phyloP scores from a whole-genome alignment of 805 yeast species.

The Teunomyces gatunensis region DNA sequence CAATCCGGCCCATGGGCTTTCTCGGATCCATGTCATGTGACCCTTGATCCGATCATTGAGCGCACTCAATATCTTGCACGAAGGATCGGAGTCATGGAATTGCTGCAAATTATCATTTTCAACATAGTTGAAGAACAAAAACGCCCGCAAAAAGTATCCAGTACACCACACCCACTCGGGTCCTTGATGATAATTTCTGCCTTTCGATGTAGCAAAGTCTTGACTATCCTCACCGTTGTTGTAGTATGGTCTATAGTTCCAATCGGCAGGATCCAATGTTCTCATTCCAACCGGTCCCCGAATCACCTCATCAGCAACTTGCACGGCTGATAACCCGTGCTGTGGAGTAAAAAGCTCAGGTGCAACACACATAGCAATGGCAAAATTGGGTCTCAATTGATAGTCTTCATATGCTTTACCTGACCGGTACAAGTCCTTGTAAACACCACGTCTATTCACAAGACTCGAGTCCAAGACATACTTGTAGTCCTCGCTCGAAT shows the following conservation, averaged over 20 bases:
- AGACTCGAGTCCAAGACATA: conserved; percentile 62
- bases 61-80: conserved; percentile 54
- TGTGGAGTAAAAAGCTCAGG: conserved; percentile 78
- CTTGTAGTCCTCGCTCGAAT: conserved; percentile 56
- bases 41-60: conserved; percentile 59
- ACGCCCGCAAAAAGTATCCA: conserved; percentile 87
- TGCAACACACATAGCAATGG: conserved; percentile 91
- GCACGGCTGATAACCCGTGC: conserved; percentile 62
- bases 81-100: conserved; percentile 26
- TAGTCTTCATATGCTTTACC: conserved; percentile 93
- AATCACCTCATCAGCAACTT: conserved; percentile 65
- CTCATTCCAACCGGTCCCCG: conserved; percentile 91
- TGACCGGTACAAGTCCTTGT: conserved; percentile 78
- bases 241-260: conserved; percentile 89
- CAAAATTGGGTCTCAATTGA: conserved; percentile 87
- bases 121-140: conserved; percentile 48
- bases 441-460: conserved; percentile 88
- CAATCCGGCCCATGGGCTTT: conserved; percentile 90
- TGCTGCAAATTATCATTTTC: conserved; percentile 31
- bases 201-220: conserved; percentile 91
- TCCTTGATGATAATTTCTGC: conserved; percentile 96
- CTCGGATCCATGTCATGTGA: conserved; percentile 66
- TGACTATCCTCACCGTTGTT: conserved; percentile 73
- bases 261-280: conserved; percentile 89
- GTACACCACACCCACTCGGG: conserved; percentile 97